phyloP scores from a whole-genome alignment of 2,329 filamentous ascomycete species.

The Thielaviopsis ethacetica region DNA sequence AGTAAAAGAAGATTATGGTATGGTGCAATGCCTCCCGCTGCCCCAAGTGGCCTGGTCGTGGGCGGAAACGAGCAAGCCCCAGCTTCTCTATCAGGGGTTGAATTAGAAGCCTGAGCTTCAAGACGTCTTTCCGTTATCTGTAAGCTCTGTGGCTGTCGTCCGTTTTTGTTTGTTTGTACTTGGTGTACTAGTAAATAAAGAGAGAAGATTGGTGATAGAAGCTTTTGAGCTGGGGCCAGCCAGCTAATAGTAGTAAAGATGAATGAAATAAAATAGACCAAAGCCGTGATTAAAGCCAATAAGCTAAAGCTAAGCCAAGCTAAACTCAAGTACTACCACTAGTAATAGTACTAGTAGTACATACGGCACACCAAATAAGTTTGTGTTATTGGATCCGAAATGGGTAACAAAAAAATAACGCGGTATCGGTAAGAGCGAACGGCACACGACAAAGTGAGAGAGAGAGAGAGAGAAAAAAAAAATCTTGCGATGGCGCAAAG shows the following conservation, averaged over 20 bases:
- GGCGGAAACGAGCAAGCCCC: not conserved
- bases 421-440: no score
- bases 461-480: no score
- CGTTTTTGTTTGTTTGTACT: no score
- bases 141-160: not conserved
- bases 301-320: not conserved
- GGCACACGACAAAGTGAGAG: no score
- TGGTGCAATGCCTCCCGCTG: not conserved
- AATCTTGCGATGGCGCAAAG: not conserved
- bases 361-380: not conserved
- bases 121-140: not conserved
- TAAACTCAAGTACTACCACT: not conserved
- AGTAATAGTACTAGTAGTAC: no score
- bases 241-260: not conserved
- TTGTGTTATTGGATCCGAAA: not conserved
- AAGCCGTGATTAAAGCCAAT: not conserved
- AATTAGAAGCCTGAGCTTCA: not conserved
- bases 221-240: not conserved
- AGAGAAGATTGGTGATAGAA: not conserved
- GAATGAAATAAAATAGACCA: not conserved
- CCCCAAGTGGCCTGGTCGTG: not conserved
- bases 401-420: not conserved
- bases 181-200: not conserved
- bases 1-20: not conserved
- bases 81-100: not conserved